Percentiles rank a stretch among this genome's conserved stretches.
Evolutionary conservation across 2,329 filamentous ascomycete genomes (phyloP).

Genomic region (Myriosclerotinia scirpicola): DNA sequence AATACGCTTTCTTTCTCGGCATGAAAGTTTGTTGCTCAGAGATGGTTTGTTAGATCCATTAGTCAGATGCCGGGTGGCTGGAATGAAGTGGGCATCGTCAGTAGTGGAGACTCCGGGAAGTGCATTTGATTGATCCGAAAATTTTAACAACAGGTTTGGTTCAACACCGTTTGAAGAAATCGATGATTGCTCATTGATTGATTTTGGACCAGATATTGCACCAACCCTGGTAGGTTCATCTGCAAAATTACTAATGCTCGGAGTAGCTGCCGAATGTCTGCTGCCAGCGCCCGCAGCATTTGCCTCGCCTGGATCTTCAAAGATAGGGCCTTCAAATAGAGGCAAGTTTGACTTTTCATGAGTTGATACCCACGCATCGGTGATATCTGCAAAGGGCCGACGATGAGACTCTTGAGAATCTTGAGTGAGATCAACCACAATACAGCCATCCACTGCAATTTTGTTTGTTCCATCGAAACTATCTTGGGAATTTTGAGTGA

Average conservation of each 20-base stretch:
- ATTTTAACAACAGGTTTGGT: background rate
- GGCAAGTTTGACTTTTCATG: background rate
- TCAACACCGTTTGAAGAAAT: background rate
- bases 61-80: background rate
- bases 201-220: background rate
- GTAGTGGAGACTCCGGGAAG: background rate
- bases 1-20: conserved; percentile 20
- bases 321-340: background rate
- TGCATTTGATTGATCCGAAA: background rate
- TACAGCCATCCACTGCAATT: too few relatives aligned
- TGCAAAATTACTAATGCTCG: background rate
- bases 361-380: background rate
- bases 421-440: too few relatives aligned
- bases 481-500: background rate
- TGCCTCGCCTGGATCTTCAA: background rate
- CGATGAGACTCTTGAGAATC: background rate
- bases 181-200: background rate
- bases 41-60: background rate
- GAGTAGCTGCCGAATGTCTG: background rate
- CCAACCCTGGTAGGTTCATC: background rate
- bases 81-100: background rate
- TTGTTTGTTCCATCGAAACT: background rate
- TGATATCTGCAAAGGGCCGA: background rate
- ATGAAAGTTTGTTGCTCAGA: background rate
- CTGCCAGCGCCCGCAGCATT: background rate